A percentile compares a stretch with the other conserved stretches of the same genome.
Conservation (phyloP, 1,284 basidiomycete genomes). For the Cutaneotrichosporon sp. region DNA sequence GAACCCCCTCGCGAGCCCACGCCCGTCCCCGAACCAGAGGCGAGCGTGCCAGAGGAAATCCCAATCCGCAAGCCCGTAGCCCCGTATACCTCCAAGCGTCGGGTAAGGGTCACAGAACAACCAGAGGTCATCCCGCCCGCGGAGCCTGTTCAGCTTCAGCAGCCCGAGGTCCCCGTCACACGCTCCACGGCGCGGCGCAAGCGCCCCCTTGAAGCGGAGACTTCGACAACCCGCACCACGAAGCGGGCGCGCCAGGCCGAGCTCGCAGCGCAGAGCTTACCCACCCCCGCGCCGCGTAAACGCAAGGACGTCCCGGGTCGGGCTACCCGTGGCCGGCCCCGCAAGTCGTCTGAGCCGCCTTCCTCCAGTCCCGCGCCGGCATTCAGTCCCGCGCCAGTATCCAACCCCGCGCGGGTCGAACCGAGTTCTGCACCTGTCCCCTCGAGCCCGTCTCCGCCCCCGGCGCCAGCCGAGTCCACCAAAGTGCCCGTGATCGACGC, state of each 20-base stretch:
- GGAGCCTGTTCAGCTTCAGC: too few species aligned
- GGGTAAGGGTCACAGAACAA: too few species aligned
- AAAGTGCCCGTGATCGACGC: too few species aligned
- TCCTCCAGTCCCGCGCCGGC: background rate
- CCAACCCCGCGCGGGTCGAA: too few species aligned
- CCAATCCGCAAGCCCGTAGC: too few species aligned
- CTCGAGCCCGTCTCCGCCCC: too few species aligned
- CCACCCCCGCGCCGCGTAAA: background rate
- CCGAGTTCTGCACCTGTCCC: too few species aligned
- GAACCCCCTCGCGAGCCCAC: background rate
- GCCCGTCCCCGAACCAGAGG: background rate
- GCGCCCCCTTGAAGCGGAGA: background rate
- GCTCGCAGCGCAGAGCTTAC: background rate
- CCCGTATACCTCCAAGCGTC: too few species aligned
- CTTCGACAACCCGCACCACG: background rate
- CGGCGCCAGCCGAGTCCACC: too few species aligned
- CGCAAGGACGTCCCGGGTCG: background rate
- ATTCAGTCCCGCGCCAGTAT: too few species aligned
- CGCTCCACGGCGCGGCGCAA: conserved; percentile 13
- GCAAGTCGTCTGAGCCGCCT: background rate
- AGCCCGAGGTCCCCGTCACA: background rate
- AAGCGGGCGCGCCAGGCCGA: background rate
- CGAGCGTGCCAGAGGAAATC: background rate
- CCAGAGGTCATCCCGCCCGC: too few species aligned
- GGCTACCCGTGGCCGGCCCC: too few species aligned